Conservation (phyloP, 106 monocot species). For the Xerophyta viscosa region DNA sequence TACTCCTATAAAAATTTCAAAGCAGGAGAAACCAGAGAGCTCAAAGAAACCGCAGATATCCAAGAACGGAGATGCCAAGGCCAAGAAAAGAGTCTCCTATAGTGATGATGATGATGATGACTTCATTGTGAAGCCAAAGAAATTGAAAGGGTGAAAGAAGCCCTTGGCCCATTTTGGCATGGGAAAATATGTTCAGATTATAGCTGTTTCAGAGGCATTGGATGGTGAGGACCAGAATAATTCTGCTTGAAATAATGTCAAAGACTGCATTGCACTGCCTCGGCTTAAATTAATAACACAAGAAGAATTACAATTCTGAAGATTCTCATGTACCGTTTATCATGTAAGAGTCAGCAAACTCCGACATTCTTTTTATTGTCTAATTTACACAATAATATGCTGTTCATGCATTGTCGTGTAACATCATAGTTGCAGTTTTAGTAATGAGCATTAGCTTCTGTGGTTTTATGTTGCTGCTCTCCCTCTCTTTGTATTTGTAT, state of each 20-base stretch:
- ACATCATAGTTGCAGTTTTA: no score
- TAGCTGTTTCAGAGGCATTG: not conserved
- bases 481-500: no score
- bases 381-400: constrained; percentile 10
- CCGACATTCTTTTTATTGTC: constrained; percentile 13
- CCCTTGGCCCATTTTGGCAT: not conserved
- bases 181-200: not conserved
- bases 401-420: no score
- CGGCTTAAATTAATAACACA: not conserved
- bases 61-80: constrained; percentile 46
- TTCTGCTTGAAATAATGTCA: not conserved
- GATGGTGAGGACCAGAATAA: not conserved
- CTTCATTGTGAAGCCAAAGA: constrained; percentile 63
- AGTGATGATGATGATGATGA: constrained; percentile 72
- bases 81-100: constrained; percentile 67
- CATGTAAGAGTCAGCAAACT: no score
- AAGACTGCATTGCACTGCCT: no score
- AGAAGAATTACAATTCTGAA: not conserved
- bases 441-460: no score
- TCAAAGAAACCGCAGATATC: constrained; percentile 34
- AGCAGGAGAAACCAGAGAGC: constrained; percentile 54
- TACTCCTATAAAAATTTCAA: constrained; percentile 57
- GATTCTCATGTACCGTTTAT: not conserved
- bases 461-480: no score
- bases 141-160: constrained; percentile 18